Evolutionary conservation across 371 early-diverging fungal species (phyloP).

Genomic region (Actinomucor elegans): DNA sequence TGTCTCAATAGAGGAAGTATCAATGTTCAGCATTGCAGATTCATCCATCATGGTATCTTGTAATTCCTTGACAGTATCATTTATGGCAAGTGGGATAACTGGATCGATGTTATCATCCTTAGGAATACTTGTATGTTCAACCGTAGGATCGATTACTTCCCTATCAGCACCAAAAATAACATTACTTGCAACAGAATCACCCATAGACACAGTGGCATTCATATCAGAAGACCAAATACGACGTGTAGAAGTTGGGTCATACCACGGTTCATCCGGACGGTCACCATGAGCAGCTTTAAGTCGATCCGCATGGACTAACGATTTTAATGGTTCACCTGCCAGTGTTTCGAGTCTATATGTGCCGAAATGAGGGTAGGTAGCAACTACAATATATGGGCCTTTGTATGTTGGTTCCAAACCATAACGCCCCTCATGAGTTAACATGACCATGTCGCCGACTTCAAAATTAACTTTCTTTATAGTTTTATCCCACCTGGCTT

Average conservation of each 20-base stretch:
- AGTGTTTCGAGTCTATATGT: constrained; percentile 1
- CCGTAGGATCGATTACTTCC: neutral
- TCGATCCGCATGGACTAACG: constrained; percentile 4
- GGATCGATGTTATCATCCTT: too few relatives aligned
- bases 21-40: too few relatives aligned
- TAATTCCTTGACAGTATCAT: too few relatives aligned
- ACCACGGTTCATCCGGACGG: neutral
- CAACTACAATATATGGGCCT: constrained; percentile 3
- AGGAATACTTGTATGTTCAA: too few relatives aligned
- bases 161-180: neutral
- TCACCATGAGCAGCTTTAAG: neutral
- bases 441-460: constrained; percentile 6
- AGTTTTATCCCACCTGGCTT: constrained; percentile 1
- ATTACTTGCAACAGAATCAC: too few relatives aligned
- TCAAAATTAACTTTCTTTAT: constrained; percentile 4
- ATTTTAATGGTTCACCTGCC: constrained; percentile 2
- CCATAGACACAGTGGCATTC: neutral
- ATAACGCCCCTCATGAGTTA: neutral
- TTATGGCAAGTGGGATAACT: too few relatives aligned
- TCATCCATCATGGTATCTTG: too few relatives aligned
- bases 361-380: neutral
- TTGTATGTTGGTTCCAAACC: constrained; percentile 8
- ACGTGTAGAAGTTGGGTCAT: constrained; percentile 5
- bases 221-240: neutral
- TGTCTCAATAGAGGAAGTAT: too few relatives aligned